Conservation (phyloP, 164 flowering plant species). For the Amborella trichopoda region DNA sequence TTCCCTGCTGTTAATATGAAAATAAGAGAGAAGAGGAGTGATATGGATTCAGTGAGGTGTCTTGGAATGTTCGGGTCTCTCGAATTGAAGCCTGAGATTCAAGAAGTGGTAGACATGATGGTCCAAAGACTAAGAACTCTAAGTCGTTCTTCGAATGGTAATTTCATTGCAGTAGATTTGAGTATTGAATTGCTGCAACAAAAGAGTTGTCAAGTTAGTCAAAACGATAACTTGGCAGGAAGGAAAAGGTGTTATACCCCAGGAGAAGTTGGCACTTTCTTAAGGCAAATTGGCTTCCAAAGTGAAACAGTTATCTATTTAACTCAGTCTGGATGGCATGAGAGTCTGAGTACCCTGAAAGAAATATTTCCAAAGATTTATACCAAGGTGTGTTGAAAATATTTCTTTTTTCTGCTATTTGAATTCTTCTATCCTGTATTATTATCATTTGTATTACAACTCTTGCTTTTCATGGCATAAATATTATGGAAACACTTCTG, state of each 20-base stretch:
- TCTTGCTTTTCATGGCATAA: too few species aligned
- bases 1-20: conserved; percentile 85
- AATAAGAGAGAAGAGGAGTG: conserved; percentile 23
- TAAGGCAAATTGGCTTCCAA: conserved; percentile 58
- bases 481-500: too few species aligned
- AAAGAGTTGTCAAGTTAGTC: conserved; percentile 56
- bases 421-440: too few species aligned
- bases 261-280: conserved; percentile 54
- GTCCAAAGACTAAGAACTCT: conserved; percentile 56
- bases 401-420: too few species aligned
- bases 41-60: conserved; percentile 52
- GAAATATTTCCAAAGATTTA: conserved; percentile 74
- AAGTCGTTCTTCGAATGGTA: conserved; percentile 59
- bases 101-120: conserved; percentile 75
- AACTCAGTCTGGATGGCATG: conserved; percentile 75
- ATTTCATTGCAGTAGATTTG: conserved; percentile 79
- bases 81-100: conserved; percentile 59
- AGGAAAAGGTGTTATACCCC: conserved; percentile 59
- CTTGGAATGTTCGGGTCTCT: conserved; percentile 76
- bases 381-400: conserved; percentile 67
- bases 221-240: conserved; percentile 9
- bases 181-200: conserved; percentile 63
- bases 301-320: conserved; percentile 65
- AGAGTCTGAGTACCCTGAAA: conserved; percentile 59
- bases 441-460: too few species aligned